Base-by-base conservation (phyloP, 768 basidiomycete species). In the Pleurotus pulmonarius region DNA sequence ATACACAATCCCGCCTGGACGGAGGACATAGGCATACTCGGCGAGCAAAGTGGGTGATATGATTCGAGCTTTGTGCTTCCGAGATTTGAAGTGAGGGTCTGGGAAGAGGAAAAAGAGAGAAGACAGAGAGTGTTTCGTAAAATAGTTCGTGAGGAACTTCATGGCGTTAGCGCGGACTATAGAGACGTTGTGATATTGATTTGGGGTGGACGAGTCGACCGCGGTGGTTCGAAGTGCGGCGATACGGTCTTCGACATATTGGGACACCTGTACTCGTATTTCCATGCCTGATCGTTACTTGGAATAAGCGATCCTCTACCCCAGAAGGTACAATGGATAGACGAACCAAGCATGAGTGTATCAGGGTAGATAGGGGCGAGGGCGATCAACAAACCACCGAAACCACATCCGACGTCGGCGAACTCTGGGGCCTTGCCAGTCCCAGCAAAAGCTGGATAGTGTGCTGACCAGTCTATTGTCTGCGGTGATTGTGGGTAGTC, bases 31-130 rank as follows among this genome's bases (percentile, higher is more conserved):
- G 4, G 97, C 96, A 63, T 99, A 99, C 68, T 99, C 97, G 22
- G 97, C 94, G 16, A 98, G 82, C 26, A 99, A 81, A n/a, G 96
- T 95, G 5, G 94, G 91, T 52, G 95, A 97, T 67, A 98, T 95
- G 68, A 98, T 98, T 66, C 97, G 88, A 1, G 96, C 96, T 75
- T 99, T 99, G 79, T 98, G 96, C 71, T 99, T 99, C 64, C 95
- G 87, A 7, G 83, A 80, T 70, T 99, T 98, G 83, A 99, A 99
- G 70, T 98, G 97, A 0, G 97, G 97, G 71, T 99, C 97, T 41
- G 97, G 97, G 73, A 98, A 99, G 57, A 98, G 83, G 77, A 99
- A 98, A 75, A 99, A 99, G 49, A 99, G 79, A 47, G 96, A 87
- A 16, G 90, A 87, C 38, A 99, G 78, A 60, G 96, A 96, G 56